A percentile compares a stretch with the other conserved stretches of the same genome.
Evolutionary conservation across 2,329 filamentous ascomycete species (phyloP).

Genomic region (Drechslerella stenobrocha): DNA sequence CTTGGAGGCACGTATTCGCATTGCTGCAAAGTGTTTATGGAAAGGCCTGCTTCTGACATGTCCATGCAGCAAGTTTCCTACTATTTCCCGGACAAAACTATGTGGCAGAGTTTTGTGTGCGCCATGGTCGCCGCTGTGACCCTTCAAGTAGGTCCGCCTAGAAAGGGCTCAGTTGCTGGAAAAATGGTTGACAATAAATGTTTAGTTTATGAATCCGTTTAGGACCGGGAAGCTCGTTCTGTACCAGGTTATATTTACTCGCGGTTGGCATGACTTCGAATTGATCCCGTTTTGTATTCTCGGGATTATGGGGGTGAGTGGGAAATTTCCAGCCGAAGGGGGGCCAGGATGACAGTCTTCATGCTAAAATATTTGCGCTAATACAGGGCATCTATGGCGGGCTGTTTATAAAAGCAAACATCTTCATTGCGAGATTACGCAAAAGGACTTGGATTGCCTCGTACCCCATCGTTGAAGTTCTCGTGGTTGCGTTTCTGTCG

Average conservation of each 20-base stretch:
- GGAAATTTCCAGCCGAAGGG: not conserved
- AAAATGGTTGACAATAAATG: not conserved
- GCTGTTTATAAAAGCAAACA: conserved; percentile 92
- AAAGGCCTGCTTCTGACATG: too few relatives aligned
- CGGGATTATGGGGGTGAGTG: conserved; percentile 73
- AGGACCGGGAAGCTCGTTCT: conserved; percentile 92
- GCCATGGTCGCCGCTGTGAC: conserved; percentile 98
- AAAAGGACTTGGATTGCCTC: conserved; percentile 67
- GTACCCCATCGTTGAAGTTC: conserved; percentile 76
- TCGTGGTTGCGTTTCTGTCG: conserved; percentile 76
- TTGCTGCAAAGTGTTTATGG: too few relatives aligned
- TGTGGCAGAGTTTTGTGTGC: conserved; percentile 99
- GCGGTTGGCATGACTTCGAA: conserved; percentile 92
- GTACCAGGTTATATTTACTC: conserved; percentile 92
- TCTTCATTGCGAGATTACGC: conserved; percentile 80
- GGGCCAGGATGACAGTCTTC: too few relatives aligned
- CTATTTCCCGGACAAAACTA: conserved; percentile 98
- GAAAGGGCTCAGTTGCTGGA: not conserved
- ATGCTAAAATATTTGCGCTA: not conserved
- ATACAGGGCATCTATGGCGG: conserved; percentile 81
- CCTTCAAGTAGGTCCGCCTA: conserved; percentile 67
- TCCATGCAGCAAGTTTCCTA: conserved; percentile 84
- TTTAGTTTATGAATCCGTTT: conserved; percentile 73
- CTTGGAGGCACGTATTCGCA: conserved; percentile 67
- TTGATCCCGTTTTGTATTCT: conserved; percentile 83